Conservation (phyloP, 805 yeast genomes). For the Helenozyma rhizophorensis region DNA sequence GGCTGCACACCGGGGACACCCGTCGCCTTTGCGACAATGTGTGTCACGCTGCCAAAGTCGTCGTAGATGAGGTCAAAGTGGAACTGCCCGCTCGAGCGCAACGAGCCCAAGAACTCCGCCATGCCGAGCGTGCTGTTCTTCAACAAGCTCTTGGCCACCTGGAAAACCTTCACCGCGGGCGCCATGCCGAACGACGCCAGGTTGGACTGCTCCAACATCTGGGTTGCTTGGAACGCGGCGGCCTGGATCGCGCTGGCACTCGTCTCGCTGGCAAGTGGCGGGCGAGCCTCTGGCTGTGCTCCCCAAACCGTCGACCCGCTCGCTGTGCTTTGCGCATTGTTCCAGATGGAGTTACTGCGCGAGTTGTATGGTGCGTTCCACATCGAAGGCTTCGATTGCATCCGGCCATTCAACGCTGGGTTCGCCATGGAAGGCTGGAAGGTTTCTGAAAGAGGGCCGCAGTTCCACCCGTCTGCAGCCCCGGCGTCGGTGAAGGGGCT, state of each 20-base stretch:
- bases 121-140: conserved; percentile 26
- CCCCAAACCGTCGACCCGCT: too few relatives aligned
- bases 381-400: background rate
- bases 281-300: too few relatives aligned
- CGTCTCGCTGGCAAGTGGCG: background rate
- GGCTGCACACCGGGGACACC: too few relatives aligned
- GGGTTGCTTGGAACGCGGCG: conserved; percentile 40
- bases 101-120: conserved; percentile 26
- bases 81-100: conserved; percentile 14
- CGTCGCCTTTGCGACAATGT: conserved; percentile 22
- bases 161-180: conserved; percentile 30
- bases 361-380: conserved; percentile 4
- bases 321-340: too few relatives aligned
- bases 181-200: conserved; percentile 35
- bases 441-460: too few relatives aligned
- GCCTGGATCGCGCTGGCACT: conserved; percentile 26
- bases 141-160: conserved; percentile 24
- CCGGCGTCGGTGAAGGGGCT: too few relatives aligned
- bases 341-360: conserved; percentile 6
- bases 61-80: conserved; percentile 43
- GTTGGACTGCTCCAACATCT: conserved; percentile 29
- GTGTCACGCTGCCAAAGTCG: conserved; percentile 42
- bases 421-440: too few relatives aligned
- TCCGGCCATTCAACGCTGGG: too few relatives aligned
- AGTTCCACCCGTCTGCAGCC: too few relatives aligned